Conservation (phyloP, 805 yeast genomes). For the Metschnikowia noctiluminum region DNA sequence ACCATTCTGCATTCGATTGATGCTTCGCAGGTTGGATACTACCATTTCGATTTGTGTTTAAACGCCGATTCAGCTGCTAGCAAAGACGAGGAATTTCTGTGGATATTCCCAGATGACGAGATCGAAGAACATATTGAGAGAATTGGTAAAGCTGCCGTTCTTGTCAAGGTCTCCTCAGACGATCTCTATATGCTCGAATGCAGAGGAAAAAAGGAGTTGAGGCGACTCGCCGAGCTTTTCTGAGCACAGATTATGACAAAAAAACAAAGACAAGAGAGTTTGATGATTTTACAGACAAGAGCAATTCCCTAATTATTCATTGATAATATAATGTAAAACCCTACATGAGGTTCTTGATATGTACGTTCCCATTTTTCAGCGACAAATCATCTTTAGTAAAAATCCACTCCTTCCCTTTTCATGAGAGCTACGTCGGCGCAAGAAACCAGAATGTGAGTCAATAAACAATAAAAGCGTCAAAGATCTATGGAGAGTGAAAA, state of each 20-base stretch:
- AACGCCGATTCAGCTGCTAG: conserved; percentile 11
- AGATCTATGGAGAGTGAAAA: no score
- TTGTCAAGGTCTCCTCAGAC: conserved; percentile 29
- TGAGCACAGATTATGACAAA: not conserved
- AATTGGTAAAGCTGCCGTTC: conserved; percentile 43
- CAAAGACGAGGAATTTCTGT: conserved; percentile 19
- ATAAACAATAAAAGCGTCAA: no score
- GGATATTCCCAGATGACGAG: conserved; percentile 33
- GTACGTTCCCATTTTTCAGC: no score
- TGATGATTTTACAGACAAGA: no score
- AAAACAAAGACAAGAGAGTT: no score
- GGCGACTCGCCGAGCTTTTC: conserved; percentile 18
- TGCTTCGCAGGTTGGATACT: conserved; percentile 24
- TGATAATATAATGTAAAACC: no score
- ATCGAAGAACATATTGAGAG: conserved; percentile 28
- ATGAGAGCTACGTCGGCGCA: no score
- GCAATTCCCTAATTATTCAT: no score
- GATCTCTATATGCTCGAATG: conserved; percentile 43
- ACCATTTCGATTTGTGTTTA: conserved; percentile 27
- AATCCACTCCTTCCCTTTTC: no score
- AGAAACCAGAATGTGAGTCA: no score
- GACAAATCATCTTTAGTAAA: no score
- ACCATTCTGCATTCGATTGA: conserved; percentile 26
- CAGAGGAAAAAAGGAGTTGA: conserved; percentile 41
- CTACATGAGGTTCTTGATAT: no score